A percentile compares a stretch with the other conserved stretches of the same genome.
phyloP scores from a whole-genome alignment of 345 rosid genomes.

The Noccaea bulbosa region DNA sequence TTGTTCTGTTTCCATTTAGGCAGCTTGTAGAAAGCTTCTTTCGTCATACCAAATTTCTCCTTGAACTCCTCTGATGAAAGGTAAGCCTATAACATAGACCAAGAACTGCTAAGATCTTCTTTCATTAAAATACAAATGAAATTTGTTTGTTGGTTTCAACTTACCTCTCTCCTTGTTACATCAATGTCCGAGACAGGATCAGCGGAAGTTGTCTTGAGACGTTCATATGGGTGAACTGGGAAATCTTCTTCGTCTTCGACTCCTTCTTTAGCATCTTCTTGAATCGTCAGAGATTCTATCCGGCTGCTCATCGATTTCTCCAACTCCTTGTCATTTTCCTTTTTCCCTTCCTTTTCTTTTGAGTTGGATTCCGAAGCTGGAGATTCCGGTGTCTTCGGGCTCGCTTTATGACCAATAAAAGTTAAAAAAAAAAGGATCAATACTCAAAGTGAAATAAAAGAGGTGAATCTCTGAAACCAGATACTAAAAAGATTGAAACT shows the following conservation, averaged over 20 bases:
- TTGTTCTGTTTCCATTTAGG: constrained; percentile 99
- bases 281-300: constrained; percentile 77
- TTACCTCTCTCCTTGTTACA: constrained; percentile 95
- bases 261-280: constrained; percentile 88
- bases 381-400: constrained; percentile 54
- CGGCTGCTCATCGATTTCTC: constrained; percentile 73
- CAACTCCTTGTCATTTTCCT: constrained; percentile 28
- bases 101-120: constrained; percentile 25
- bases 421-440: background rate
- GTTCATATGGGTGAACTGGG: constrained; percentile 75
- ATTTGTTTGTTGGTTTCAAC: background rate
- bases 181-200: constrained; percentile 83
- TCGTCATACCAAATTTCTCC: constrained; percentile 91
- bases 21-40: constrained; percentile 80
- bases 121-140: background rate
- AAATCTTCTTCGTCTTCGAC: constrained; percentile 95
- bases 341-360: constrained; percentile 45
- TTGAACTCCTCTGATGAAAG: constrained; percentile 81
- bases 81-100: constrained; percentile 66
- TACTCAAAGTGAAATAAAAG: constrained; percentile 11
- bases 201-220: constrained; percentile 65
- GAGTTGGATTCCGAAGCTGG: constrained; percentile 53
- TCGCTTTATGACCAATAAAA: constrained; percentile 47
- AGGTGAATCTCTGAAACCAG: background rate
- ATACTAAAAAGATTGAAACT: constrained; percentile 10